A percentile compares a stretch with the other conserved stretches of the same genome.
These are phyloP conservation scores for Colletotrichum spaethianum DNA, from an alignment of 2,329 filamentous ascomycete species.

Conservation along the genomic window DNA sequence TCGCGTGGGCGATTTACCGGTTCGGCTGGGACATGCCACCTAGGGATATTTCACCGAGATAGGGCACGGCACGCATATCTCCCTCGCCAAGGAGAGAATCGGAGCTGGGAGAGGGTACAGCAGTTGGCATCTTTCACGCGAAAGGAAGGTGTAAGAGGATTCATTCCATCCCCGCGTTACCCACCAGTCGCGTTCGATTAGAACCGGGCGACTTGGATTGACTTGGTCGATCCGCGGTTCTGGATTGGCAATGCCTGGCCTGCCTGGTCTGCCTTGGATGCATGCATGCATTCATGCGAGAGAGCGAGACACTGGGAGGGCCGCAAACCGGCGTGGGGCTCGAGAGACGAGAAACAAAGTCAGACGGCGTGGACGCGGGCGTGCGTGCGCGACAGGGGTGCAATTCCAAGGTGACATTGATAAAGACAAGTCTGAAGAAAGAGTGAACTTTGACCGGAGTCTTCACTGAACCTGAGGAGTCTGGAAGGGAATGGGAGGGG, in stretches of 20 bases:
- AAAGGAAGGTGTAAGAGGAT: constrained; percentile 41
- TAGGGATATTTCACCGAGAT: constrained; percentile 22
- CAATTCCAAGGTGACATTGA: constrained; percentile 6
- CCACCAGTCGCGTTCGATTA: constrained; percentile 27
- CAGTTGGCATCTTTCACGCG: constrained; percentile 36
- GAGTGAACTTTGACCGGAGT: not conserved
- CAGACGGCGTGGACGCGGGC: not conserved
- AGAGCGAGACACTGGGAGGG: not conserved
- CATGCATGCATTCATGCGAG: not conserved
- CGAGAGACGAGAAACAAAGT: not conserved
- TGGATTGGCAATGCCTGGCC: constrained; percentile 12
- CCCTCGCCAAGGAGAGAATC: constrained; percentile 30
- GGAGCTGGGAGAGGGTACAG: constrained; percentile 26
- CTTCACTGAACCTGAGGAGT: not conserved
- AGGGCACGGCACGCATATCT: constrained; percentile 29
- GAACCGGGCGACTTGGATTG: constrained; percentile 11
- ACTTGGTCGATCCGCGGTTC: constrained; percentile 28
- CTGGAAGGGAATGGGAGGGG: not conserved
- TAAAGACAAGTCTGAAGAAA: not conserved
- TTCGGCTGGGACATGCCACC: not conserved
- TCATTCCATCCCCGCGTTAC: constrained; percentile 37
- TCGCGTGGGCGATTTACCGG: constrained; percentile 4
- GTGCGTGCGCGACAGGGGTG: not conserved
- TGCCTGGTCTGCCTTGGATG: not conserved
- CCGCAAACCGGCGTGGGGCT: not conserved